Evolutionary conservation across 768 basidiomycete species (phyloP).

Genomic region (Pilatotrama ljubarskyi): DNA sequence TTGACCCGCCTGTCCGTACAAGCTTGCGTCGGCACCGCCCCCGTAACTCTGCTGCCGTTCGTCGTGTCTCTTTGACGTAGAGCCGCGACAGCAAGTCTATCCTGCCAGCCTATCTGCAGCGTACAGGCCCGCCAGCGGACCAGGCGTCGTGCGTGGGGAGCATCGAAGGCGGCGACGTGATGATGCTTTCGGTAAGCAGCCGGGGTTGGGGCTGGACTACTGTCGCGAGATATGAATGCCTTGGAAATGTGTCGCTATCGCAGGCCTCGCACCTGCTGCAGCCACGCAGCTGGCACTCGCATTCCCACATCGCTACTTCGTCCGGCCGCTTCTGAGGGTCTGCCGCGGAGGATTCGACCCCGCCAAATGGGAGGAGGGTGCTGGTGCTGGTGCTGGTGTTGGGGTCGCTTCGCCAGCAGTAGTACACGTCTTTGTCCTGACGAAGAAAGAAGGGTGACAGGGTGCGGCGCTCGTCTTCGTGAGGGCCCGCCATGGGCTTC

Average conservation of each 20-base stretch:
- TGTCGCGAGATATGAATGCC: not conserved
- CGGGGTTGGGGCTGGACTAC: constrained; percentile 1
- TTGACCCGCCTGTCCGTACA: not conserved
- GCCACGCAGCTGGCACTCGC: not conserved
- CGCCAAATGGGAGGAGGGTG: constrained; percentile 4
- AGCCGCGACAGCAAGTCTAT: not conserved
- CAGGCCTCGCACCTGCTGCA: constrained; percentile 5
- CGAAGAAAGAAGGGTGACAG: not conserved
- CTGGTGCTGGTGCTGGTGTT: not conserved
- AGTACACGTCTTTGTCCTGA: not conserved
- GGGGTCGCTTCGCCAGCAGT: not conserved
- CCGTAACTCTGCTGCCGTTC: not conserved
- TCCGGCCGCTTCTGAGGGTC: constrained; percentile 11
- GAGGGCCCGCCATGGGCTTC: no score
- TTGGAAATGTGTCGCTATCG: constrained; percentile 15
- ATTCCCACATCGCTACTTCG: constrained; percentile 15
- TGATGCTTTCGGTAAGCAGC: not conserved
- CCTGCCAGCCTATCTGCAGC: not conserved
- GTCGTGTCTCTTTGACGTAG: not conserved
- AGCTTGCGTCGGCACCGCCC: constrained; percentile 8
- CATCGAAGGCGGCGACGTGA: not conserved
- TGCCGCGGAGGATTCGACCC: constrained; percentile 6
- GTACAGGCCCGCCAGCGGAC: not conserved
- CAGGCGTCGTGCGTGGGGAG: not conserved
- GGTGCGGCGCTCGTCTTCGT: not conserved